Conservation (phyloP, 345 rosid genomes). For the Sisymbrium irio region DNA sequence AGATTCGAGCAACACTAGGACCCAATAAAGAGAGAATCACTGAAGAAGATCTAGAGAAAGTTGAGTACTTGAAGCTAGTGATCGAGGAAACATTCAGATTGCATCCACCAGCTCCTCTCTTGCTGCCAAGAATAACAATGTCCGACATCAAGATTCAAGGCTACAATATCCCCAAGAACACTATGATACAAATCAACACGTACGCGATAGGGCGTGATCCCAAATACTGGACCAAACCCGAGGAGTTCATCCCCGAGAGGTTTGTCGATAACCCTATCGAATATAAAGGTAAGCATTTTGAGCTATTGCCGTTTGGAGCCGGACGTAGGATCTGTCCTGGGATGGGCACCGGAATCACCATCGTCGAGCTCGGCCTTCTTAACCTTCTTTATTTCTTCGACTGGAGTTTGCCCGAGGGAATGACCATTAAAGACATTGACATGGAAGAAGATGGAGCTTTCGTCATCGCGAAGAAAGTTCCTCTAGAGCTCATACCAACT, state of each 20-base stretch:
- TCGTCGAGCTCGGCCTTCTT: constrained; percentile 31
- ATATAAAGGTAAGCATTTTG: constrained; percentile 47
- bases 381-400: constrained; percentile 35
- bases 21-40: constrained; percentile 33
- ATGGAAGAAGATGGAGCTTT: constrained; percentile 29
- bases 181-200: constrained; percentile 40
- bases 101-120: constrained; percentile 34
- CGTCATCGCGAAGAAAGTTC: constrained; percentile 26
- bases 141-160: constrained; percentile 31
- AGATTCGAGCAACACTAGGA: constrained; percentile 41
- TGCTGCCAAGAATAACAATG: constrained; percentile 32
- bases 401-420: constrained; percentile 25
- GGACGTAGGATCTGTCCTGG: constrained; percentile 37
- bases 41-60: constrained; percentile 31
- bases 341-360: constrained; percentile 28
- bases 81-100: constrained; percentile 32
- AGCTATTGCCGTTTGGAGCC: constrained; percentile 52
- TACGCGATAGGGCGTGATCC: constrained; percentile 56
- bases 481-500: constrained; percentile 20
- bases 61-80: constrained; percentile 24
- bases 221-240: constrained; percentile 42
- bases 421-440: constrained; percentile 23
- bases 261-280: constrained; percentile 42
- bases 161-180: constrained; percentile 28
- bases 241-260: constrained; percentile 48